Percentiles rank a stretch among this genome's conserved stretches.
Evolutionary conservation across 345 rosid genomes (phyloP).

Genomic region (Hibiscus trionum): DNA sequence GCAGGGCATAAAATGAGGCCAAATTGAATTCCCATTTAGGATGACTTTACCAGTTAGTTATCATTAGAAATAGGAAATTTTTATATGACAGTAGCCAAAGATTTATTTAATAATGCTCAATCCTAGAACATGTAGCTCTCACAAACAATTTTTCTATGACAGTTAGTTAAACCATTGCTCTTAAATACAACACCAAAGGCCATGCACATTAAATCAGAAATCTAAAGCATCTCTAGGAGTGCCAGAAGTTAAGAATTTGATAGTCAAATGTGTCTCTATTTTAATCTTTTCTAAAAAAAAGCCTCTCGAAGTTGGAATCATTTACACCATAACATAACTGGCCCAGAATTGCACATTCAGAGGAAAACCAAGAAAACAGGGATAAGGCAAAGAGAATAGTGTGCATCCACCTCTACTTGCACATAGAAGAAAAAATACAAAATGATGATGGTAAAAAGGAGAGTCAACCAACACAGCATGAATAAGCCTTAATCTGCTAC

Average conservation of each 20-base stretch:
- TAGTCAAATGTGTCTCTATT: background rate
- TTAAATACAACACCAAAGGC: background rate
- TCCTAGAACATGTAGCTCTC: background rate
- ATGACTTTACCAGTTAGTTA: background rate
- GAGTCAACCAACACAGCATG: background rate
- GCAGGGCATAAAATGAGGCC: background rate
- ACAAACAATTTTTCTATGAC: background rate
- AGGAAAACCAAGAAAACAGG: background rate
- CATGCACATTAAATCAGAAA: background rate
- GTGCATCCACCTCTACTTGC: background rate
- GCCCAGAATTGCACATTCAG: too few species aligned
- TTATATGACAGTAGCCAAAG: background rate
- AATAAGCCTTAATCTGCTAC: constrained; percentile 3
- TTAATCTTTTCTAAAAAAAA: background rate
- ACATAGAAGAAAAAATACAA: background rate
- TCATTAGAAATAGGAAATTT: background rate
- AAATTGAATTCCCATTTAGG: background rate
- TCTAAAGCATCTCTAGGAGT: background rate
- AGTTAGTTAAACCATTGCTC: background rate
- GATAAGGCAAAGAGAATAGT: background rate
- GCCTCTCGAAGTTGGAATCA: background rate
- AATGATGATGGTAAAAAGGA: background rate
- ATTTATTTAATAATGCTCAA: background rate
- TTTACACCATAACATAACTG: background rate
- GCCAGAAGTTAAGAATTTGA: background rate